Conservation (phyloP, 164 flowering plant genomes). For the Pachysandra terminalis region DNA sequence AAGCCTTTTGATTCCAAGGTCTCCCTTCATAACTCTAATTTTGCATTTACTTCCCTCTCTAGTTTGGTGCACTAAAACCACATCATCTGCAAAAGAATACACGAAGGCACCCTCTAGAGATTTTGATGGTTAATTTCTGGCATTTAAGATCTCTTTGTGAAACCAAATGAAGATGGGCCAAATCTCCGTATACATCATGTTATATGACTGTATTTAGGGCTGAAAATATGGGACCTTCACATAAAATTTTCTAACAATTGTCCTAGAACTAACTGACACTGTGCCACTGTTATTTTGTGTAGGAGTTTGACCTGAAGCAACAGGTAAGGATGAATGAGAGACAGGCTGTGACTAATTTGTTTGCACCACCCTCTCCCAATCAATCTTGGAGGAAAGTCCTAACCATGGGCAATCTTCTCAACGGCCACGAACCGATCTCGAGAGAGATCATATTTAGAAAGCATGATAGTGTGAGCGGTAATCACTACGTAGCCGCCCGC, state of each 20-base stretch:
- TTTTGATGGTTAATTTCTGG: neutral
- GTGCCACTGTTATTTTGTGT: neutral
- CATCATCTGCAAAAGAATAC: no score
- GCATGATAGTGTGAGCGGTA: conserved; percentile 37
- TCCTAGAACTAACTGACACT: neutral
- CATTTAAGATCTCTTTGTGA: neutral
- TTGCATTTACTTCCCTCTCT: no score
- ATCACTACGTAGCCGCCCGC: conserved; percentile 48
- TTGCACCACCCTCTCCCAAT: conserved; percentile 67
- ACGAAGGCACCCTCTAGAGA: no score
- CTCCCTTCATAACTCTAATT: no score
- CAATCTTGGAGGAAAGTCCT: conserved; percentile 97
- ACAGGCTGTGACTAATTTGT: conserved; percentile 54
- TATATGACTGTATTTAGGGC: no score
- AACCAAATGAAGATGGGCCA: neutral
- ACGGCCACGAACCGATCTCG: conserved; percentile 85
- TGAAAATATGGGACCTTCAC: no score
- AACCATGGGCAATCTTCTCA: conserved; percentile 98
- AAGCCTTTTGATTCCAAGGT: no score
- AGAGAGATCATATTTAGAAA: conserved; percentile 77
- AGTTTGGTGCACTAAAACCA: no score
- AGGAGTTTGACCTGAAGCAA: conserved; percentile 64
- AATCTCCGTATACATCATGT: neutral
- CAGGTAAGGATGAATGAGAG: conserved; percentile 54
- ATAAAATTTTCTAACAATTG: neutral